Base-by-base conservation (phyloP, 1,284 basidiomycete species). In the Trichosporon ovoides region DNA sequence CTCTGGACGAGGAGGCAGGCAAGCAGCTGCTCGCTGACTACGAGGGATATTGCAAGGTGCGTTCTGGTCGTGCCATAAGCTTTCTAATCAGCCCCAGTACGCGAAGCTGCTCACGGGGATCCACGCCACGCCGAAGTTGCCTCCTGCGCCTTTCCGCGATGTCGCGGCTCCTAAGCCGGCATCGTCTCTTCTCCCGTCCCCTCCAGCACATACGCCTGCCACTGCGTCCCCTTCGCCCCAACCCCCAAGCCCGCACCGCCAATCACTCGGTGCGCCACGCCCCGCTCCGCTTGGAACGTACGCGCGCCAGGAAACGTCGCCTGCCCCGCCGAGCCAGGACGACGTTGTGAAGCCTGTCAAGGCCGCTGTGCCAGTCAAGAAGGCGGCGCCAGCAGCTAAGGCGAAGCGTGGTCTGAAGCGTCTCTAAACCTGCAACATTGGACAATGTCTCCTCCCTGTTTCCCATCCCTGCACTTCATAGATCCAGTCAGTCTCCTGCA, bases 1-100 rank as follows among this genome's bases (percentile, higher is more conserved):
- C 94, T 0, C 80, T 98, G 56, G 91, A 97, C 74, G 92, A 96
- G 72, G 91, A 95, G 75, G 91, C 93, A 0, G 91, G 91, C 16
- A 93, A 92, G 74, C 81, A 95, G 57, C 77, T 97, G 51, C 80
- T 94, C 51, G 93, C 95, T 72, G 86, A 92, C 68, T 93, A 93
- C 74, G 84, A 87, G 43, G 87, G 84, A 67, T 95, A 92, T 68
- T 90, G 85, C 75, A 80, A 85, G 66, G 74, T 75, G 46, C 43
- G 70, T 57, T n/a, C n/a, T n/a, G n/a, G n/a, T 6, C 10, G n/a
- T 38, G 22, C 19, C 16, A 3, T 13, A 13, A 3, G 22, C 37
- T 51, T n/a, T 18, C 49, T 49, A n/a, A 49, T n/a, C n/a, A n/a
- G n/a, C 48, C 13, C 7, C 50, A 59, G 58, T 65, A 65, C 36